Conservation (phyloP, 495 filamentous ascomycete species). For the Neurospora sp. region DNA sequence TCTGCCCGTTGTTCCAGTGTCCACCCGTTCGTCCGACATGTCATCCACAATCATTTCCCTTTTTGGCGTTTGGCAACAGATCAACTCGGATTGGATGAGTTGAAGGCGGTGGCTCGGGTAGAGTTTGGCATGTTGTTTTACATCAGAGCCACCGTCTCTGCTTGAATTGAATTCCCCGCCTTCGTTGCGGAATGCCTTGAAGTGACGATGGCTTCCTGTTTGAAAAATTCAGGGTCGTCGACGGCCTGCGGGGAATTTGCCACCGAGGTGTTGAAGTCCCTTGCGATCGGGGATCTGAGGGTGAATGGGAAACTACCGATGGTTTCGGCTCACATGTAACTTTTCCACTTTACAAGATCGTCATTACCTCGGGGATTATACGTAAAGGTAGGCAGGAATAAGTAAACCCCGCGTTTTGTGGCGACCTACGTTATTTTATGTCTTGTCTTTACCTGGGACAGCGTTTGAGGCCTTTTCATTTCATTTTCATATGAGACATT, state of each 20-base stretch:
- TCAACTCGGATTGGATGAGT: not conserved
- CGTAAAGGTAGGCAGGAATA: not conserved
- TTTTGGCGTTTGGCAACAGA: not conserved
- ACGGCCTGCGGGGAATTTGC: not conserved
- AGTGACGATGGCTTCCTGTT: not conserved
- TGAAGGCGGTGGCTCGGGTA: not conserved
- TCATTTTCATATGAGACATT: not conserved
- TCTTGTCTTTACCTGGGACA: not conserved
- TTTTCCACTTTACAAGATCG: not conserved
- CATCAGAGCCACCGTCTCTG: not conserved
- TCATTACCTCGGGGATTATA: not conserved
- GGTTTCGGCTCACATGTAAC: not conserved
- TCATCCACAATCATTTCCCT: not conserved
- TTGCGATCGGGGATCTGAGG: not conserved
- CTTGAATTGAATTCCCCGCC: not conserved
- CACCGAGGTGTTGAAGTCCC: not conserved
- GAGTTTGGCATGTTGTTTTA: not conserved
- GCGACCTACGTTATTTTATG: not conserved
- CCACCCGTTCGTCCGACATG: not conserved
- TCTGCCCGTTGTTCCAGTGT: not conserved
- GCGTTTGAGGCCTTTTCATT: not conserved
- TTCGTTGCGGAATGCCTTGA: not conserved
- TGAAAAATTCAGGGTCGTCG: not conserved
- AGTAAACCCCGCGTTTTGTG: not conserved
- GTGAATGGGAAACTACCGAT: not conserved